Conservation (phyloP, 2,329 filamentous ascomycete genomes). For the Diaporthe citri region DNA sequence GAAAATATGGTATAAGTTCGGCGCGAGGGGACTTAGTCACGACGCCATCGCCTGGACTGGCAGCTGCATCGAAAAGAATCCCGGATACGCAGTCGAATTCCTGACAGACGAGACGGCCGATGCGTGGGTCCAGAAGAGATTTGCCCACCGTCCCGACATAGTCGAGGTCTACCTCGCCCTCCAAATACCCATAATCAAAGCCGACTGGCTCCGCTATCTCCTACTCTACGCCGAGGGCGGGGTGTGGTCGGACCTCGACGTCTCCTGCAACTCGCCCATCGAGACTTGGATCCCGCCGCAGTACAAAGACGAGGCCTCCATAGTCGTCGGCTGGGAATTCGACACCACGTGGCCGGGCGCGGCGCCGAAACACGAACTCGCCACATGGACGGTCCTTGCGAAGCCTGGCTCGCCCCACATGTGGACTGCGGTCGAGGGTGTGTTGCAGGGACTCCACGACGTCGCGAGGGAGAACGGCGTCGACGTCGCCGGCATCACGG, state of each 20-base stretch:
- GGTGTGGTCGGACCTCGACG: constrained; percentile 40
- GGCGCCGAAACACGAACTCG: neutral
- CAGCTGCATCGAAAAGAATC: constrained; percentile 2
- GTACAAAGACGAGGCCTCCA: neutral
- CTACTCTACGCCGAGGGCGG: constrained; percentile 41
- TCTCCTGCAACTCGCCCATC: constrained; percentile 33
- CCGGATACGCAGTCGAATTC: neutral
- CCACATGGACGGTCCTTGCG: constrained; percentile 19
- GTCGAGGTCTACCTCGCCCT: constrained; percentile 4
- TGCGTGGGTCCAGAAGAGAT: constrained; percentile 1
- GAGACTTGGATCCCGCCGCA: constrained; percentile 5
- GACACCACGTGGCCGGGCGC: constrained; percentile 38
- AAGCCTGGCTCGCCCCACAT: constrained; percentile 15
- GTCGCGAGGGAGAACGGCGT: constrained; percentile 10
- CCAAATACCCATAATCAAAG: constrained; percentile 36
- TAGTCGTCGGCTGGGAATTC: constrained; percentile 26
- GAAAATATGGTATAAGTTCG: constrained; percentile 31
- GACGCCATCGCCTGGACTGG: neutral
- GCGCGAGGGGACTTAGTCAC: neutral
- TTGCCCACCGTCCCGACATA: neutral
- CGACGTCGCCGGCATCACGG: constrained; percentile 25
- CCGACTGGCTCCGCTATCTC: constrained; percentile 36
- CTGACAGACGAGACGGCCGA: neutral
- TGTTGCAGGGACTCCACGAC: constrained; percentile 9
- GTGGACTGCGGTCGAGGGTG: constrained; percentile 22